A percentile compares a stretch with the other conserved stretches of the same genome.
These are phyloP conservation scores for Pyrus bretschneideri DNA, from an alignment of 306 rosid species.

Conservation along the genomic window DNA sequence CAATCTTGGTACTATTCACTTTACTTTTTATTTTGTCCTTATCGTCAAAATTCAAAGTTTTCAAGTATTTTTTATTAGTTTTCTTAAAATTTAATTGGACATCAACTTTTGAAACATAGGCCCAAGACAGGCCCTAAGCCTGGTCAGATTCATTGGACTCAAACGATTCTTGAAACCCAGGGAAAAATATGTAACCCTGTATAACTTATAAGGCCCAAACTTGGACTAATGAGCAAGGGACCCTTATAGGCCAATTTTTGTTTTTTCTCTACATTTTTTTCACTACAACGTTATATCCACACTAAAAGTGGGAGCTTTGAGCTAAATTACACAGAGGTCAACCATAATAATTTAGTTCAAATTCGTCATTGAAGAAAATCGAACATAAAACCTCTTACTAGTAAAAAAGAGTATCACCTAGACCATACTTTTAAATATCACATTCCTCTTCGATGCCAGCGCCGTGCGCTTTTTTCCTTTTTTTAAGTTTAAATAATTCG, in stretches of 20 bases:
- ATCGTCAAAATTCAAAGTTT: too few species aligned
- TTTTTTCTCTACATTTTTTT: too few species aligned
- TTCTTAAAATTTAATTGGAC: too few species aligned
- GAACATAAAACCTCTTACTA: accelerated
- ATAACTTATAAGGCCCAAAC: neutral
- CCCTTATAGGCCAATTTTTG: neutral
- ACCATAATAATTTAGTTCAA: too few species aligned
- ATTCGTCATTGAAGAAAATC: accelerated
- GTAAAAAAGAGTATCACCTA: accelerated
- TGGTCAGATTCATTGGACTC: neutral
- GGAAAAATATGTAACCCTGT: too few species aligned
- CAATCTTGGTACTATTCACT: too few species aligned
- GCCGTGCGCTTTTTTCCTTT: too few species aligned
- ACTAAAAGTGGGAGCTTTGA: accelerated
- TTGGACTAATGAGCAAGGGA: too few species aligned
- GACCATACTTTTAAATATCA: too few species aligned
- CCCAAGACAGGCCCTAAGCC: neutral
- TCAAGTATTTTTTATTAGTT: too few species aligned
- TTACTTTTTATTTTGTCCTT: too few species aligned
- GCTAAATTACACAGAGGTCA: neutral
- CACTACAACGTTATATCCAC: too few species aligned
- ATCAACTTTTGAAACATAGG: neutral
- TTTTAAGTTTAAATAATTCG: neutral
- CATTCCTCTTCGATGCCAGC: neutral
- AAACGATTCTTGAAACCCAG: neutral